Conservation (phyloP, 2,329 filamentous ascomycete genomes). For the Aspergillus hiratsukae region DNA sequence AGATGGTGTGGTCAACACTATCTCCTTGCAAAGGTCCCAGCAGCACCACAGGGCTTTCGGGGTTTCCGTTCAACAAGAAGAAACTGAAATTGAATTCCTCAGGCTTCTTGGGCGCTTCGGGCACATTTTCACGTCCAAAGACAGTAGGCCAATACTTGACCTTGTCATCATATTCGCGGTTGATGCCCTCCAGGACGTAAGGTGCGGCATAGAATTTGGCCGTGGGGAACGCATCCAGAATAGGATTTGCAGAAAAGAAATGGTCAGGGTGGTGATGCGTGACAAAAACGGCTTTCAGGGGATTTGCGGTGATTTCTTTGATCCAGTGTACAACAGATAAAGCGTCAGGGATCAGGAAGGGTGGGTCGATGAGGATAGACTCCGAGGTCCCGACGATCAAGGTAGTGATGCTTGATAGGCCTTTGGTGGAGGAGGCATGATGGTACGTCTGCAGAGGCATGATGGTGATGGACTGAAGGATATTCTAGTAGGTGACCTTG, state of each 20-base stretch:
- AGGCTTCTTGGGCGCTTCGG: slow-evolving; percentile 22
- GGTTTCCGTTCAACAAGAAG: slow-evolving; percentile 24
- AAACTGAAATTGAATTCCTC: slow-evolving; percentile 24
- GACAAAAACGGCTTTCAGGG: slow-evolving; percentile 28
- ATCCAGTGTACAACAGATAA: slow-evolving; percentile 25
- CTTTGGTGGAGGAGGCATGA: slow-evolving; percentile 18
- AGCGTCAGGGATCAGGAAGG: slow-evolving; percentile 30
- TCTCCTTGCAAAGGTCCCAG: slow-evolving; percentile 31
- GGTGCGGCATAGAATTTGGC: slow-evolving; percentile 20
- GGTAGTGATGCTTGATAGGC: slow-evolving; percentile 25
- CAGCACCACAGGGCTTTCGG: slow-evolving; percentile 21
- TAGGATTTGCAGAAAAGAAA: slow-evolving; percentile 29
- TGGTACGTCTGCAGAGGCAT: slow-evolving; percentile 12
- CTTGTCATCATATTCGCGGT: slow-evolving; percentile 33
- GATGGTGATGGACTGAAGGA: neutral
- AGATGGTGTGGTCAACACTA: slow-evolving; percentile 26
- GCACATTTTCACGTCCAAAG: slow-evolving; percentile 26
- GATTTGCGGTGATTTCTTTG: slow-evolving; percentile 17
- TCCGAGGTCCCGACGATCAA: slow-evolving; percentile 20
- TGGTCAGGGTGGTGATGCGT: slow-evolving; percentile 35
- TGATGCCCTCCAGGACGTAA: slow-evolving; percentile 28
- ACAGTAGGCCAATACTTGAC: slow-evolving; percentile 27
- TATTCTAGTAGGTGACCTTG: neutral
- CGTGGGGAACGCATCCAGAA: slow-evolving; percentile 24
- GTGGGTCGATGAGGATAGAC: slow-evolving; percentile 26